phyloP scores from a whole-genome alignment of 805 yeast species.

The Debaryomyces tyrocola region DNA sequence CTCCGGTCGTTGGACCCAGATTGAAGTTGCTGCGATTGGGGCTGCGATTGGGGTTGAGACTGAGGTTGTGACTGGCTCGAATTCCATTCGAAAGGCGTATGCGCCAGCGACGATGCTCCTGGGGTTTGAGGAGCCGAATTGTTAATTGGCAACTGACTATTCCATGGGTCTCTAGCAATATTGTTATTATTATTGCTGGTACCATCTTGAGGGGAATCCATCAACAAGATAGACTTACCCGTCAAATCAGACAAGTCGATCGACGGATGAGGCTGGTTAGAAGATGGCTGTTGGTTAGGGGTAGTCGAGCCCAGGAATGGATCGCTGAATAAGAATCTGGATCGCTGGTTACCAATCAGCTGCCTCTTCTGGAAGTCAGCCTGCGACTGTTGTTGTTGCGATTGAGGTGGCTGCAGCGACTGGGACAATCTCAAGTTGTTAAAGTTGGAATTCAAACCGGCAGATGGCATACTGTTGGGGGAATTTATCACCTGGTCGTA shows the following conservation, averaged over 20 bases:
- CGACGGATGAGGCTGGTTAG: slow-evolving; percentile 16
- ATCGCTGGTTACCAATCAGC: slow-evolving; percentile 56
- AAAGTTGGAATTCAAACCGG: slow-evolving; percentile 18
- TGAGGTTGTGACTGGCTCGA: slow-evolving; percentile 6
- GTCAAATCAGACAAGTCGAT: slow-evolving; percentile 36
- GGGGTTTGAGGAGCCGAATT: slow-evolving; percentile 44
- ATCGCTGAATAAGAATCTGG: slow-evolving; percentile 70
- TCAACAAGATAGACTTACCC: slow-evolving; percentile 43
- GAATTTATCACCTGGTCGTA: slow-evolving; percentile 20
- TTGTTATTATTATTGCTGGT: slow-evolving; percentile 47
- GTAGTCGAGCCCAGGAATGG: slow-evolving; percentile 35
- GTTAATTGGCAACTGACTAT: slow-evolving; percentile 8
- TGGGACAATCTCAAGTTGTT: slow-evolving; percentile 26
- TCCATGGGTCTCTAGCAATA: slow-evolving; percentile 50
- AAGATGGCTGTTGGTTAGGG: slow-evolving; percentile 18
- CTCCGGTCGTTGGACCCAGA: slow-evolving; percentile 36
- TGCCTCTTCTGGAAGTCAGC: slow-evolving; percentile 46
- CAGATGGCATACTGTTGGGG: slow-evolving; percentile 14
- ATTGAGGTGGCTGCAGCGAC: slow-evolving; percentile 34
- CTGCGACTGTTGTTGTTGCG: slow-evolving; percentile 7
- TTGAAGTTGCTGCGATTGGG: slow-evolving; percentile 7
- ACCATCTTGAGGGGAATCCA: slow-evolving; percentile 50
- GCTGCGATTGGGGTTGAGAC: slow-evolving; percentile 7
- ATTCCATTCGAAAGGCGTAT: slow-evolving; percentile 37
- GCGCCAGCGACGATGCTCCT: slow-evolving; percentile 14